Evolutionary conservation across 495 filamentous ascomycete genomes (phyloP), one percentile per base, ranked within the genome.

Genomic region (Annulohypoxylon bovei): DNA sequence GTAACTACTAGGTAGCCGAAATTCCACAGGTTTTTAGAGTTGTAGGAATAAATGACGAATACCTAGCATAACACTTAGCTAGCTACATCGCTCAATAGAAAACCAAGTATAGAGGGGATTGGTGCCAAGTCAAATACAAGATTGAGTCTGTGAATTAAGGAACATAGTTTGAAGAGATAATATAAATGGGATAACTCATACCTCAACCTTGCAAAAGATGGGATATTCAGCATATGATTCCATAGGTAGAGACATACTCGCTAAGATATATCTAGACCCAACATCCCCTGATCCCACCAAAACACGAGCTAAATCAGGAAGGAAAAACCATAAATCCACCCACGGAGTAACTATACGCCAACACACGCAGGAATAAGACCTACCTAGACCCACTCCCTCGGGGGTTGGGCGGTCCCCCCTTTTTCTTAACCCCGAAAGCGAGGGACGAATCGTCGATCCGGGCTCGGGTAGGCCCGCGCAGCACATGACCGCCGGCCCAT

Each of bases 401-500:
- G 47, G 47, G n/a, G 1, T 12, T 7, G 23, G 28, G 3, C 5
- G 5, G n/a, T 11, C 49, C 49, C 47, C n/a, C 28, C 14, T 33
- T 33, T 33, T 9, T 33, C 28, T 32, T 32, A 32, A 27, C 44
- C 44, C 44, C n/a, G 25, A 53, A 53, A 2, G 12, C 18, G 28
- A 18, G 16, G 30, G 30, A 35, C 28, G 20, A 20, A 56, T 56
- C 27, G 49, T 22, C 14, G 49, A 39, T 18, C 53, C 53, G n/a
- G 39, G 39, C 3, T 18, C 18, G 32, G 53, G 18, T 37, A 39
- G 28, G 4, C 14, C 16, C n/a, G 52, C 11, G 14, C 65, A 81
- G 76, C 72, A 72, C 66, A 66, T 66, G 63, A 66, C 63, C 63
- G 16, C 14, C 28, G 23, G 16, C 23, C 25, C 63, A 66, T 66